phyloP scores from a whole-genome alignment of 345 rosid genomes.

The Citrus sp. region DNA sequence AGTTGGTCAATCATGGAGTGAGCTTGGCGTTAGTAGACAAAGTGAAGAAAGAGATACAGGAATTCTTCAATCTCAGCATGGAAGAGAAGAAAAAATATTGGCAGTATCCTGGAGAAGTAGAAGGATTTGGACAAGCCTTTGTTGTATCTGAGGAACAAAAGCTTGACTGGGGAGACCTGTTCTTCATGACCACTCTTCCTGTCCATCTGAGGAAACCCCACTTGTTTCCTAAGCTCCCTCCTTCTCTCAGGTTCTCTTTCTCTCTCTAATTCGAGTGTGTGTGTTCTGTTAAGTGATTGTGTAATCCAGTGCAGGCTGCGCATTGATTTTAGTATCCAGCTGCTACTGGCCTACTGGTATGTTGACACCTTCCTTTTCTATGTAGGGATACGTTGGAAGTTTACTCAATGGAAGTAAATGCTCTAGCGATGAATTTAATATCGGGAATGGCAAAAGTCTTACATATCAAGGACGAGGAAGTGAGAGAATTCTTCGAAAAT shows the following conservation, averaged over 20 bases:
- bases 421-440: slow-evolving; percentile 8
- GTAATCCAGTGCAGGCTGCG: too few species aligned
- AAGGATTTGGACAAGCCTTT: slow-evolving; percentile 25
- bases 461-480: slow-evolving; percentile 15
- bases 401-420: slow-evolving; percentile 8
- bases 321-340: too few species aligned
- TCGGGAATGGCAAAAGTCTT: slow-evolving; percentile 16
- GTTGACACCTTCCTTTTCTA: not conserved
- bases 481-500: slow-evolving; percentile 20
- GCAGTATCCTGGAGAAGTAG: slow-evolving; percentile 23
- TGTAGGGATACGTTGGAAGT: not conserved
- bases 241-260: not conserved
- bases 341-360: too few species aligned
- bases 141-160: not conserved
- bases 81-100: slow-evolving; percentile 24
- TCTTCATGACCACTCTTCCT: not conserved
- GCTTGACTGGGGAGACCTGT: not conserved
- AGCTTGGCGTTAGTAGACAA: slow-evolving; percentile 2
- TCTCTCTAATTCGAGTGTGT: not conserved
- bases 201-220: too few species aligned
- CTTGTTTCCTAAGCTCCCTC: not conserved
- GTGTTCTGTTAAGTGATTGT: too few species aligned
- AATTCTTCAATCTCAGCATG: slow-evolving; percentile 27
- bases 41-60: slow-evolving; percentile 5
- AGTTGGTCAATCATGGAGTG: slow-evolving; percentile 19